phyloP scores from a whole-genome alignment of 805 yeast species.

The Saccharomycopsis synnaedendra region DNA sequence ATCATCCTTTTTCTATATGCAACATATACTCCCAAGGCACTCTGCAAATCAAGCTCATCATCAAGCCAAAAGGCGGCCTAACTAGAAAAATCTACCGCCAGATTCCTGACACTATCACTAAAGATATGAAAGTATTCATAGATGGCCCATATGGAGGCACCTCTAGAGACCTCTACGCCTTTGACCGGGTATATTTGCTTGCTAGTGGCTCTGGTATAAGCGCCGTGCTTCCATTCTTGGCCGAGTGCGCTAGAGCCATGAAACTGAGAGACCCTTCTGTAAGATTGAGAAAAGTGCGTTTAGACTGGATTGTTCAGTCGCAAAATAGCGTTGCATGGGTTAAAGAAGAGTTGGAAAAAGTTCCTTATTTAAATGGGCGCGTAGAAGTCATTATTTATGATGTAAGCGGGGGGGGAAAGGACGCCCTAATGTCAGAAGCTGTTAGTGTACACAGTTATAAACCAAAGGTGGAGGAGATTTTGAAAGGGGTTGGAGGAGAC shows the following conservation, averaged over 20 bases:
- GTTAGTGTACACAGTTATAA: neutral
- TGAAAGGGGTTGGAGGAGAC: slow-evolving; percentile 1
- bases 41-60: slow-evolving; percentile 30
- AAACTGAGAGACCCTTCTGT: slow-evolving; percentile 5
- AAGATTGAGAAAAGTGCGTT: slow-evolving; percentile 23
- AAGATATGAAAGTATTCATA: slow-evolving; percentile 25
- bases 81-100: slow-evolving; percentile 26
- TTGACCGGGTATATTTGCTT: slow-evolving; percentile 31
- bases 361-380: neutral
- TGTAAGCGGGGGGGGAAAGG: neutral
- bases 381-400: slow-evolving; percentile 20
- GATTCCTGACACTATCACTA: slow-evolving; percentile 21
- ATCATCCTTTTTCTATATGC: slow-evolving; percentile 45
- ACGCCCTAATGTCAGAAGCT: slow-evolving; percentile 13
- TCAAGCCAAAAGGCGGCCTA: slow-evolving; percentile 36
- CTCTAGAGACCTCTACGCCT: slow-evolving; percentile 31
- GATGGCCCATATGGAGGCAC: slow-evolving; percentile 55
- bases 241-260: slow-evolving; percentile 17
- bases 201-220: slow-evolving; percentile 45
- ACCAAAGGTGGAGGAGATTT: neutral
- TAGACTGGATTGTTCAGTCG: slow-evolving; percentile 34
- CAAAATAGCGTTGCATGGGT: slow-evolving; percentile 30
- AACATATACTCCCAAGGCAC: slow-evolving; percentile 22
- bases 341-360: slow-evolving; percentile 23
- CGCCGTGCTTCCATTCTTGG: slow-evolving; percentile 34